Conservation (phyloP, 2,329 filamentous ascomycete species). For the Truncatella angustata region DNA sequence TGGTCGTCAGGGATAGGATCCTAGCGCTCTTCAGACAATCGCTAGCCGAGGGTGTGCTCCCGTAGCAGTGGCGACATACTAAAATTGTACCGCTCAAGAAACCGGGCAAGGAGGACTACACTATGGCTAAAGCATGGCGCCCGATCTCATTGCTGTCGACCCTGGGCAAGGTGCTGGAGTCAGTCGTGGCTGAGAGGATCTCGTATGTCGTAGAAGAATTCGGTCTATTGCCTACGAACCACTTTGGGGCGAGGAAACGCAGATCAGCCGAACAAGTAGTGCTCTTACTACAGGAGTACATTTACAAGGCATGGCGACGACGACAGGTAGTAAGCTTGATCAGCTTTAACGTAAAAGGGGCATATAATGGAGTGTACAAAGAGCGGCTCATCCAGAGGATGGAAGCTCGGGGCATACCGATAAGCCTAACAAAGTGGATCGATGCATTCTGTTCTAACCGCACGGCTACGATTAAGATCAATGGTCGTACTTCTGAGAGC, state of each 20-base stretch:
- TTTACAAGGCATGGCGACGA: slow-evolving; percentile 20
- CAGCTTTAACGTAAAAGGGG: slow-evolving; percentile 38
- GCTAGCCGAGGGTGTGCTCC: slow-evolving; percentile 16
- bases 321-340: slow-evolving; percentile 30
- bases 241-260: slow-evolving; percentile 35
- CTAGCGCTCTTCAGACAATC: slow-evolving; percentile 16
- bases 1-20: slow-evolving; percentile 6
- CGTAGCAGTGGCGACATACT: slow-evolving; percentile 20
- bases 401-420: slow-evolving; percentile 20
- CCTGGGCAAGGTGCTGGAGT: slow-evolving; percentile 20
- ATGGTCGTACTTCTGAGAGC: neutral
- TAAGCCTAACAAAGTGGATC: slow-evolving; percentile 17
- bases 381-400: slow-evolving; percentile 23
- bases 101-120: slow-evolving; percentile 23
- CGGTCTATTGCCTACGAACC: slow-evolving; percentile 31
- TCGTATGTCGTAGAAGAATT: slow-evolving; percentile 26
- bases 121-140: slow-evolving; percentile 21
- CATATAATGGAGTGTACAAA: slow-evolving; percentile 37
- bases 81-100: slow-evolving; percentile 30
- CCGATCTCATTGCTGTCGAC: slow-evolving; percentile 25
- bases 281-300: slow-evolving; percentile 24
- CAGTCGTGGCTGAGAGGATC: slow-evolving; percentile 26
- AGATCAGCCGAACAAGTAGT: slow-evolving; percentile 32
- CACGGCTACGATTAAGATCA: slow-evolving; percentile 16
- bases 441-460: slow-evolving; percentile 23